Evolutionary conservation across 768 basidiomycete species (phyloP).

Genomic region (Tulasnella sp.): DNA sequence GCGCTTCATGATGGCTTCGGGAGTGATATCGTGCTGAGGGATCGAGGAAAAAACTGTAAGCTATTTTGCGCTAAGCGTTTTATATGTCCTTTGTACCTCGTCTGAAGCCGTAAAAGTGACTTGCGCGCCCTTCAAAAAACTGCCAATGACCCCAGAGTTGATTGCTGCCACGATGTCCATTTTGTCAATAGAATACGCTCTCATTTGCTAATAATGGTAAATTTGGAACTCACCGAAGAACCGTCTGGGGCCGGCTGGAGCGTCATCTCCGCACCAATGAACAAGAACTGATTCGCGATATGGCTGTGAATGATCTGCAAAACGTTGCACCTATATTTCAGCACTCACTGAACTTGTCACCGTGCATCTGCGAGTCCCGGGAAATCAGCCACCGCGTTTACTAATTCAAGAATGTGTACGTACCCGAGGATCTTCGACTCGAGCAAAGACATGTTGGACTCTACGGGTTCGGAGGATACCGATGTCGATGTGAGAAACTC

Average conservation of each 20-base stretch:
- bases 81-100: neutral
- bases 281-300: conserved; percentile 28
- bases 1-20: conserved; percentile 29
- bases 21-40: conserved; percentile 27
- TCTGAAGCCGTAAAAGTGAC: conserved; percentile 2
- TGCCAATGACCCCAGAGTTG: conserved; percentile 27
- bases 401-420: conserved; percentile 4
- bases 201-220: neutral
- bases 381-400: neutral
- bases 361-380: neutral
- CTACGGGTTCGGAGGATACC: conserved; percentile 15
- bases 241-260: conserved; percentile 21
- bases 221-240: conserved; percentile 4
- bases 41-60: neutral
- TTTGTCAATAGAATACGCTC: conserved; percentile 14
- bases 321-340: neutral
- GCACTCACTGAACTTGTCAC: conserved; percentile 6
- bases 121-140: conserved; percentile 8
- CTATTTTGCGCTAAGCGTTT: neutral
- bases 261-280: conserved; percentile 35
- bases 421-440: conserved; percentile 28
- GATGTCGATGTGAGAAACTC: neutral
- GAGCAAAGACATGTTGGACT: conserved; percentile 31
- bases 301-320: conserved; percentile 22
- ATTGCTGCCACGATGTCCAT: conserved; percentile 22